phyloP scores from a whole-genome alignment of 2,329 filamentous ascomycete species.

The Fusarium sp. region DNA sequence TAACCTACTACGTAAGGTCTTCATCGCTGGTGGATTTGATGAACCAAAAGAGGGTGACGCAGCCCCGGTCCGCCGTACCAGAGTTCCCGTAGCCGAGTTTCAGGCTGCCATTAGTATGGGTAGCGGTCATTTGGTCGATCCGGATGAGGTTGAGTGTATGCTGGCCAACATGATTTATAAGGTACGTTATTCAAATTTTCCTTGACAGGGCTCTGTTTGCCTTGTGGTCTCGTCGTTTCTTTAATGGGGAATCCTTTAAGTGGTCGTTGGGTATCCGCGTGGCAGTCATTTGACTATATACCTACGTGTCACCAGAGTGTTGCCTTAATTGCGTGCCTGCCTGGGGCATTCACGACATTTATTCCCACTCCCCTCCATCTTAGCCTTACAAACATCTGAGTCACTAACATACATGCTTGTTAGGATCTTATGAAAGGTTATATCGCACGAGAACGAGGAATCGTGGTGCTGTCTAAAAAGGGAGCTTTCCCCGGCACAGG shows the following conservation, averaged over 20 bases:
- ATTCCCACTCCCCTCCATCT: conserved; percentile 36
- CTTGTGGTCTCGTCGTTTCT: background rate
- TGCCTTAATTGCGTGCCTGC: conserved; percentile 42
- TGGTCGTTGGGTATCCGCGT: conserved; percentile 17
- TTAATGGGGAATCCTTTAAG: conserved; percentile 2
- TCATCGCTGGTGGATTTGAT: conserved; percentile 84
- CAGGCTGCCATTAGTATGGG: conserved; percentile 84
- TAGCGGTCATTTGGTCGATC: conserved; percentile 76
- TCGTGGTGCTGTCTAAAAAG: conserved; percentile 92
- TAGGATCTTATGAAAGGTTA: conserved; percentile 98
- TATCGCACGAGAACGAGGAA: conserved; percentile 89
- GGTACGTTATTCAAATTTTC: conserved; percentile 62
- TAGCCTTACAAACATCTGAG: conserved; percentile 48
- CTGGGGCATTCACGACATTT: conserved; percentile 41
- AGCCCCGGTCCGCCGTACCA: conserved; percentile 74
- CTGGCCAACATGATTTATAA: conserved; percentile 99
- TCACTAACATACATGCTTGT: conserved; percentile 49
- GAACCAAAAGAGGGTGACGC: conserved; percentile 76
- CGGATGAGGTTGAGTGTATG: conserved; percentile 95
- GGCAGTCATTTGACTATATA: conserved; percentile 47
- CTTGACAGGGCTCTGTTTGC: conserved; percentile 19
- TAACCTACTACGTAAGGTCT: conserved; percentile 93
- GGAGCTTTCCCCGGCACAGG: conserved; percentile 95
- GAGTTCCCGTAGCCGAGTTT: conserved; percentile 87
- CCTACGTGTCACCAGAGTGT: conserved; percentile 35